Percentiles rank a stretch among this genome's conserved stretches.
These are phyloP conservation scores for Cyberlindnera mississippiensis DNA, from an alignment of 805 yeast genomes.

Conservation along the genomic window DNA sequence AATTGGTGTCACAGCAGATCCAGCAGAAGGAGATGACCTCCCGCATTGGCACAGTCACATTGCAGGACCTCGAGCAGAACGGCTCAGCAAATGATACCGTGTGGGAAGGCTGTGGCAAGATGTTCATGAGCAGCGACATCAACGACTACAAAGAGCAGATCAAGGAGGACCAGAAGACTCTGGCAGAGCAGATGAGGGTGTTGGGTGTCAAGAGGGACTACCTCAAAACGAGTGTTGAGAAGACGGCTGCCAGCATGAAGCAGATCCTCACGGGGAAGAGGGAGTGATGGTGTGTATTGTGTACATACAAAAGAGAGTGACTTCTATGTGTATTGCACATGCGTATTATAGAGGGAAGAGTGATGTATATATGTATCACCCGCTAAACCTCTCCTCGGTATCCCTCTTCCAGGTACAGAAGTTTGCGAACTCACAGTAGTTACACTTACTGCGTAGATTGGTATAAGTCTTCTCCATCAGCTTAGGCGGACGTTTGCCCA, in stretches of 20 bases:
- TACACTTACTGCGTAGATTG: conserved; percentile 43
- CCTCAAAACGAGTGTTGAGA: conserved; percentile 71
- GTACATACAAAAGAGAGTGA: too few species aligned
- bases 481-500: conserved; percentile 49
- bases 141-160: conserved; percentile 46
- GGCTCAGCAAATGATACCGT: conserved; percentile 45
- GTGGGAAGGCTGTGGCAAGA: conserved; percentile 85
- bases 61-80: conserved; percentile 42
- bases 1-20: conserved; percentile 46
- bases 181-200: conserved; percentile 55
- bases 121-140: conserved; percentile 48
- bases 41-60: conserved; percentile 36
- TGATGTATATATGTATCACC: not conserved
- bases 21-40: conserved; percentile 13
- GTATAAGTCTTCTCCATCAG: conserved; percentile 34
- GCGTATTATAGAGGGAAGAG: too few species aligned
- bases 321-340: too few species aligned
- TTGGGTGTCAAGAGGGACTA: conserved; percentile 68
- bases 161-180: conserved; percentile 46
- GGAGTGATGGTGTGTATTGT: too few species aligned
- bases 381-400: conserved; percentile 1
- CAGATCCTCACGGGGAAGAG: conserved; percentile 29
- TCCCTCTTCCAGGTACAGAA: conserved; percentile 39
- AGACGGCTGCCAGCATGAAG: conserved; percentile 61
- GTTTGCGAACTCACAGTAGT: conserved; percentile 47